Base-by-base conservation (phyloP, 306 rosid genomes). In the Senna siamea region DNA sequence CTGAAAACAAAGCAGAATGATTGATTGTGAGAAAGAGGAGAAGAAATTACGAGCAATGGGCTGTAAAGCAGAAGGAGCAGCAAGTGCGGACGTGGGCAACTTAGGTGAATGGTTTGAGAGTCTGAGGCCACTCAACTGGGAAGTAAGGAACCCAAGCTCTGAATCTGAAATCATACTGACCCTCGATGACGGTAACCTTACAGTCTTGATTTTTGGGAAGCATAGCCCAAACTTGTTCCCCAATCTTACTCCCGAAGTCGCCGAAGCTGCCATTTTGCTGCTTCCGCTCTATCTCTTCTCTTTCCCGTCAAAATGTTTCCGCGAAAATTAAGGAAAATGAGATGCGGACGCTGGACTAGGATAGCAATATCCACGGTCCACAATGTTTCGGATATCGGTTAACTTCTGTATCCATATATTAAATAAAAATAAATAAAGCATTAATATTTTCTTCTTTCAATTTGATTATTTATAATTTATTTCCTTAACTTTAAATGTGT, bases 61-160 rank as follows among this genome's bases (percentile, higher is more conserved):
- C 60, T 78, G 87, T 41, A 81, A 73, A 41, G 67, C 78, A 65
- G 87, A 65, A 0, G 82, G 70, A 34, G 88, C 64, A 57, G 80
- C 35, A 54, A 64, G 37, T 1, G 73, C 6, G 38, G 85, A 80
- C 5, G 48, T 26, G 47, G 80, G n/a, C 26, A 63, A 57, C 63
- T 71, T 66, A 28, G 59, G 75, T 10, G 83, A 76, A 59, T 58
- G 38, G 73, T 67, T 70, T 4, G 90, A 84, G 80, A 89, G 80
- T 82, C 70, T 87, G 87, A 90, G 34, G 79, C 98, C 98, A 11
- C 77, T 58, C 77, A 94, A 79, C 67, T 89, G 93, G 5, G 97
- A 91, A 61, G 74, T 69, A 28, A 89, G 62, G 76, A 88, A 91
- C 15, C 90, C 87, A 51, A 91, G 68, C 40, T 87, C 91, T 11